Percentiles rank a stretch among this genome's conserved stretches.
phyloP scores from a whole-genome alignment of 371 early-diverging fungal genomes.

The Paraphysoderma sedebokerense region DNA sequence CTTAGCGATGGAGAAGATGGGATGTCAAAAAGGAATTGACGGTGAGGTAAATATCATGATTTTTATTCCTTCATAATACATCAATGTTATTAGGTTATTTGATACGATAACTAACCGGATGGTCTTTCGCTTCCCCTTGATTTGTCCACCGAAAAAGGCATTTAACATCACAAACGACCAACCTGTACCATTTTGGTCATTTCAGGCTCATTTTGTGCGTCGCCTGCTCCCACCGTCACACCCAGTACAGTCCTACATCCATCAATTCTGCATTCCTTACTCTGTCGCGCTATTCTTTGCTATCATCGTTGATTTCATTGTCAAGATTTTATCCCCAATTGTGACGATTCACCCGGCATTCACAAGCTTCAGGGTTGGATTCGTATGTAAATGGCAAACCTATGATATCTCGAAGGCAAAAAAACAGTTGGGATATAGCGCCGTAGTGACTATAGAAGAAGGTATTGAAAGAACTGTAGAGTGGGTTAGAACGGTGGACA shows the following conservation, averaged over 20 bases:
- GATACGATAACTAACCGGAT: too few relatives aligned
- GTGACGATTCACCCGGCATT: background rate
- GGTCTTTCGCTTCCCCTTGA: too few relatives aligned
- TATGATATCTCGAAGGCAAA: background rate
- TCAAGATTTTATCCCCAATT: background rate
- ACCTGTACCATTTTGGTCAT: conserved; percentile 82
- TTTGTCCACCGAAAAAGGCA: too few relatives aligned
- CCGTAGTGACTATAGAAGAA: background rate
- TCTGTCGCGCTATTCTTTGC: background rate
- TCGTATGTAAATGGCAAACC: background rate
- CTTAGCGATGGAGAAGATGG: conserved; percentile 62
- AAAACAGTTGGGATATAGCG: background rate
- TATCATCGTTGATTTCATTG: background rate
- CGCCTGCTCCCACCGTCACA: background rate
- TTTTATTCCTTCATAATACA: too few relatives aligned
- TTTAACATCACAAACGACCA: conserved; percentile 86
- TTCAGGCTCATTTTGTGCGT: conserved; percentile 5
- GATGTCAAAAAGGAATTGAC: conserved; percentile 6
- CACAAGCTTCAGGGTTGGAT: background rate
- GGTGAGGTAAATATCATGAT: too few relatives aligned
- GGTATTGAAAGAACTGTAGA: background rate
- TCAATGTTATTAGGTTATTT: too few relatives aligned
- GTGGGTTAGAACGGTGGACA: background rate
- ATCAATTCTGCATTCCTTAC: background rate
- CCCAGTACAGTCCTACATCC: background rate